Evolutionary conservation across 140 eudicot genomes (phyloP), one percentile per base, ranked within the genome.

Genomic region (Flaveria floridana): DNA sequence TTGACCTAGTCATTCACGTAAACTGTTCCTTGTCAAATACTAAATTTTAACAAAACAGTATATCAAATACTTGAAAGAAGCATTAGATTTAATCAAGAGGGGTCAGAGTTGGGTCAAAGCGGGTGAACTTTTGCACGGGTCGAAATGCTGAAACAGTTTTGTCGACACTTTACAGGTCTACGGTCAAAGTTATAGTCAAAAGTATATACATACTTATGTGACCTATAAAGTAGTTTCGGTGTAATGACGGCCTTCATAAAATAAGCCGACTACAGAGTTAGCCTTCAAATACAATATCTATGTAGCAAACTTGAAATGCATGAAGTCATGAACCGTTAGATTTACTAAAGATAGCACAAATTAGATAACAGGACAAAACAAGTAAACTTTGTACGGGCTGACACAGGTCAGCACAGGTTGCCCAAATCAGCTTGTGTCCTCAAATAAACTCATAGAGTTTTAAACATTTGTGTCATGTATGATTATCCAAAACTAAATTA

Each of bases 1-100:
- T 87, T 84, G 21, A 87, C 87, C 97, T 91, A 86, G 66, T 55
- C 20, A 56, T 70, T 66, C 74, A 6, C 34, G 73, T 44, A 73
- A 67, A 20, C 53, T 30, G 70, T 55, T 62, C 68, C 73, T 65
- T 56, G 79, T 79, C 79, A 79, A 28, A n/a, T 52, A 62, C 37
- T 12, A 3, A 39, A 63, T 11, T 20, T 26, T 28, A 50, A 71
- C 58, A 71, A 16, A 26, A 26, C 4, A 25, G 3, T 13, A 30
- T 28, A 13, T 47, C 50, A n/a, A 53, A 70, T 70, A 26, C 26
- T 9, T 53, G 65, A 39, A 20, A 39, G 16, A 39, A 6, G 14
- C 23, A 72, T 21, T 10, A 12, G 19, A 53, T 34, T 53, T 53
- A 52, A 28, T 13, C 21, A 53, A 53, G 15, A 28, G 4, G 37